Evolutionary conservation across 1,139 yeast species (phyloP), one percentile per base, ranked within the genome.

Genomic region (Hemisphaericaspora lyxosophila): DNA sequence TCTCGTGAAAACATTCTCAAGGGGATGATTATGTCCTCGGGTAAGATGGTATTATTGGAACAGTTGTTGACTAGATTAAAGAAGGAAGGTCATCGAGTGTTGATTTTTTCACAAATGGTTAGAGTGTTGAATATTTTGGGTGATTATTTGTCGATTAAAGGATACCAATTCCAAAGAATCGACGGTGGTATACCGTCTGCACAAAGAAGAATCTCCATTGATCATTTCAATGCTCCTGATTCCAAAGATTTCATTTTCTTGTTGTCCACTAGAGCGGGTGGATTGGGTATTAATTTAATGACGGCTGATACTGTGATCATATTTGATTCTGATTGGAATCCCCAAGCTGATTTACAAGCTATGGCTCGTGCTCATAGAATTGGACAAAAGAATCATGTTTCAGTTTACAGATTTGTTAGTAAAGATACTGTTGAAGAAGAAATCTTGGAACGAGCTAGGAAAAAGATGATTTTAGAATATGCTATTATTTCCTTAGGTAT

Each of bases 301-400:
- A 92, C 98, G 5, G 98, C 99, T 4, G 99, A 92, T 57, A 92
- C 98, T 4, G 99, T 92, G 25, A 87, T 92, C 50, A 89, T 92
- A 31, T 92, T 92, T 64, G 99, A 92, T 64, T 86, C 96, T 9
- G 99, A 92, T 67, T 92, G 99, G 99, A 92, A 92, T 57, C 97
- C 97, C 1, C 97, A 92, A 63, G 97, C 97, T 1, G 98, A 90
- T 73, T 69, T 90, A 50, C 97, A 92, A 64, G 98, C 98, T 4
- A 94, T 94, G 99, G 99, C 98, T 0, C 82, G 99, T 65, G 99
- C 98, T 3, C 99, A 92, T 65, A 82, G 99, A 71, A 92, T 92
- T 56, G 99, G 99, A 12, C 99, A 92, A 61, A 92, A 92, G 62
- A 89, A 87, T 53, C 98, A 92, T 63, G 99, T 92, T 33, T 87